Percentiles rank a stretch among this genome's conserved stretches.
These are phyloP conservation scores for Fusarium setosum DNA, from an alignment of 2,329 filamentous ascomycete species.

Conservation along the genomic window DNA sequence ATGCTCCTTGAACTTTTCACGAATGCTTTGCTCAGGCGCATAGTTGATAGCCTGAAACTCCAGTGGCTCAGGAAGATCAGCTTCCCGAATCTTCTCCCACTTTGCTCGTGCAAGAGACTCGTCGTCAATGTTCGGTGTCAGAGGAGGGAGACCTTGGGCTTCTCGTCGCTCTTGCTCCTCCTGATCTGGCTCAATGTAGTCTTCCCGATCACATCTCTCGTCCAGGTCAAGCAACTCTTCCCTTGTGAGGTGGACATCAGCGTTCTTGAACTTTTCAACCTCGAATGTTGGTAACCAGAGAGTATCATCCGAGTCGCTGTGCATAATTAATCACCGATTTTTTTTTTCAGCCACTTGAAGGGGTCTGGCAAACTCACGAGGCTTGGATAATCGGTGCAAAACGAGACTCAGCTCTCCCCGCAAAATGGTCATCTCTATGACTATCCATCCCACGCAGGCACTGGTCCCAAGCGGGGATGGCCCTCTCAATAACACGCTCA, in stretches of 20 bases:
- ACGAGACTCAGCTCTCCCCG: not conserved
- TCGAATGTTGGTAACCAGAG: not conserved
- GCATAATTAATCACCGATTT: too few species aligned
- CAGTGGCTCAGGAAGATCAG: not conserved
- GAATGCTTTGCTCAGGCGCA: not conserved
- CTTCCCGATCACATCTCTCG: not conserved
- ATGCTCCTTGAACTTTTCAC: not conserved
- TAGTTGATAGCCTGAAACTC: not conserved
- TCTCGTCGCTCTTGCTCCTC: not conserved
- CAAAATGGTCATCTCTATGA: not conserved
- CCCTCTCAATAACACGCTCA: not conserved
- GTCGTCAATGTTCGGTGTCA: constrained; percentile 1
- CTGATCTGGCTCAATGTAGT: not conserved
- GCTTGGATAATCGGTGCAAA: not conserved
- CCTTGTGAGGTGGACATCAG: not conserved
- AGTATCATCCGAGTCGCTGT: not conserved
- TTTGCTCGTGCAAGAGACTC: not conserved
- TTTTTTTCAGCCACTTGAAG: not conserved
- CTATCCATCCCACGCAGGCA: not conserved
- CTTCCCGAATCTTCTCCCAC: not conserved
- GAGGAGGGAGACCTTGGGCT: not conserved
- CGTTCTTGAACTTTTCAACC: not conserved
- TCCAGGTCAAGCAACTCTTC: not conserved
- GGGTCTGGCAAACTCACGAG: not conserved
- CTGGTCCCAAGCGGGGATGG: constrained; percentile 3